phyloP scores from a whole-genome alignment of 2,329 filamentous ascomycete species.

The Fusarium nematophilum region DNA sequence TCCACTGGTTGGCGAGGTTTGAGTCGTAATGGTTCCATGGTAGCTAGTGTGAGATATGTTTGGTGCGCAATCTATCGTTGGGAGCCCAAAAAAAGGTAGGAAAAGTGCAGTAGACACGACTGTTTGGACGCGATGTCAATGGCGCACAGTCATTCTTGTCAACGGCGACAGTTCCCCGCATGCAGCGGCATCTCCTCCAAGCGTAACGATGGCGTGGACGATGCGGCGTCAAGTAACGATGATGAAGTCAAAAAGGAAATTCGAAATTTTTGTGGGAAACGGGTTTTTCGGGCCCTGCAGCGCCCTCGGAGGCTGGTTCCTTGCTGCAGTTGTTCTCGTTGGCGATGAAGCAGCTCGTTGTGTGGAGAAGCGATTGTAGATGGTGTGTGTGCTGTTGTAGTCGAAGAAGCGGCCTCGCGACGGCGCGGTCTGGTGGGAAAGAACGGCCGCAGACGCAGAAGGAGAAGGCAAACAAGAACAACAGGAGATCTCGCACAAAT shows the following conservation, averaged over 20 bases:
- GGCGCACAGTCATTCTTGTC: slow-evolving; percentile 45
- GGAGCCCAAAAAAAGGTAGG: slow-evolving; percentile 22
- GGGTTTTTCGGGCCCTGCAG: slow-evolving; percentile 16
- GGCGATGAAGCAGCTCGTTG: slow-evolving; percentile 18
- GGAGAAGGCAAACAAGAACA: slow-evolving; percentile 18
- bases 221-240: slow-evolving; percentile 3
- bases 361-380: slow-evolving; percentile 27
- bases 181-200: slow-evolving; percentile 39
- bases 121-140: slow-evolving; percentile 41
- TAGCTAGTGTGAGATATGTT: slow-evolving; percentile 27
- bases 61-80: slow-evolving; percentile 20
- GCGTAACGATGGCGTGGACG: slow-evolving; percentile 22
- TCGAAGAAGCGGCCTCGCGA: slow-evolving; percentile 25
- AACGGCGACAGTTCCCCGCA: slow-evolving; percentile 40
- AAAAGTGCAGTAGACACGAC: slow-evolving; percentile 28
- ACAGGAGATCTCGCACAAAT: slow-evolving; percentile 12
- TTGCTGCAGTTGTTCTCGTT: slow-evolving; percentile 17
- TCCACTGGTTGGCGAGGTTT: slow-evolving; percentile 66
- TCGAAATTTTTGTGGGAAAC: slow-evolving; percentile 12
- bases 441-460: slow-evolving; percentile 12
- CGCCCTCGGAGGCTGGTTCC: slow-evolving; percentile 15
- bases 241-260: slow-evolving; percentile 18
- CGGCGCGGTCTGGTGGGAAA: slow-evolving; percentile 11
- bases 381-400: slow-evolving; percentile 13
- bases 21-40: slow-evolving; percentile 67